Base-by-base conservation (phyloP, 2,329 filamentous ascomycete species). In the Phyllosticta citribraziliensis region DNA sequence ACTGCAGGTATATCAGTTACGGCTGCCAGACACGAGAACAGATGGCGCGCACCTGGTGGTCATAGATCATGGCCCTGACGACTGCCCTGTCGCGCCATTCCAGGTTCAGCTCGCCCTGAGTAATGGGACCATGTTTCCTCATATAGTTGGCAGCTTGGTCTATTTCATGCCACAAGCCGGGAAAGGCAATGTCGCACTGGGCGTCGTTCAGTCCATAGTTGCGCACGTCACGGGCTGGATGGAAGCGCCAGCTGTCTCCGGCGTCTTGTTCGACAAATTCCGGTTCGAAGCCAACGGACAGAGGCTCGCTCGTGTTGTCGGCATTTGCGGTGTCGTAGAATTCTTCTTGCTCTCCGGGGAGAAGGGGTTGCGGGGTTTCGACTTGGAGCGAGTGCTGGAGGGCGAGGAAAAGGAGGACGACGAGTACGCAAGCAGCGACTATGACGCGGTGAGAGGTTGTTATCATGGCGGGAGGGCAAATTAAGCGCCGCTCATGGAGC, bases 61-160 rank as follows among this genome's bases (percentile, higher is more conserved):
- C 64, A 57, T 68, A 65, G 24, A 72, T 70, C 67, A 72, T 68
- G n/a, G 66, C 69, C 6, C 68, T 64, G 8, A 68, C 65, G 47
- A 62, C 62, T 47, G 66, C 65, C n/a, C 63, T 57, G 2, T 58
- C 24, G 20, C 63, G 65, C 66, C 67, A 70, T 14, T 55, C 25
- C 1, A 68, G 56, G 40, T 70, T 66, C 17, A 71, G 47, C 30
- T 70, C 68, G 20, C 64, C 56, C 9, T 55, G 51, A 4, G 53
- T 64, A 24, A 67, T 62, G 12, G 66, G 64, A 22, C 66, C 64
- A 10, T 63, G 58, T 1, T 58, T 52, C 47, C 63, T 66, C 55
- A 64, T 62, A 25, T 62, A 56, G 25, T 57, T 60, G 20, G 56
- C 62, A 3, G 66, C 63, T 24, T 66, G 65, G 19, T 70, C 67